Conservation (phyloP, 768 basidiomycete genomes). For the Cystobasidiopsis lactophilus region DNA sequence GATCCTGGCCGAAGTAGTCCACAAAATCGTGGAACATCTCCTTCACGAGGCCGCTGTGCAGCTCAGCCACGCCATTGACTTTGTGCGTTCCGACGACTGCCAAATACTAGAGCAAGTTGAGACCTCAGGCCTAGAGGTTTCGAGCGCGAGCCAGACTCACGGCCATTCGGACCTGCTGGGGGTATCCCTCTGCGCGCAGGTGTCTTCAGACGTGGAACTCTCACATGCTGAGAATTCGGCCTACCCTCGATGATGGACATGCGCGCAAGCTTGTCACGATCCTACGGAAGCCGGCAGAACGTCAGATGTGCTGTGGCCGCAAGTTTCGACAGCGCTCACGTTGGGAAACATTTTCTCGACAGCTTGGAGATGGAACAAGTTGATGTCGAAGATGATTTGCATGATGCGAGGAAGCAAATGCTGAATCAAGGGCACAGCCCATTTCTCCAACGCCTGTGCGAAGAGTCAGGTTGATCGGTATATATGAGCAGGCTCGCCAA, state of each 20-base stretch:
- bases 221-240: constrained; percentile 16
- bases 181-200: constrained; percentile 44
- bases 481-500: not conserved
- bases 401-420: constrained; percentile 36
- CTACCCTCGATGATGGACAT: constrained; percentile 80
- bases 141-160: constrained; percentile 1
- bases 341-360: constrained; percentile 80
- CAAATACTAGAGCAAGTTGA: constrained; percentile 34
- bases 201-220: not conserved
- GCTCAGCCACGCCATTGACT: constrained; percentile 91
- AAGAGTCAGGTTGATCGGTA: not conserved
- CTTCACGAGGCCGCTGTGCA: constrained; percentile 72
- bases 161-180: constrained; percentile 43
- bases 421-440: constrained; percentile 60
- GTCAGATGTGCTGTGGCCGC: not conserved
- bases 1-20: constrained; percentile 70
- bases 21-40: constrained; percentile 50
- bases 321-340: constrained; percentile 34
- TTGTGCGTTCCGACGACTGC: constrained; percentile 68
- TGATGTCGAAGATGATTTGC: constrained; percentile 51
- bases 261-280: constrained; percentile 33
- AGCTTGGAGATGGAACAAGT: constrained; percentile 24
- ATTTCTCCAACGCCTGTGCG: constrained; percentile 34
- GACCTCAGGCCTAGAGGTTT: not conserved
- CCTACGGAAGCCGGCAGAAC: not conserved